Evolutionary conservation across 139 green algal genomes (phyloP).

Genomic region (Mesostigma viride): DNA sequence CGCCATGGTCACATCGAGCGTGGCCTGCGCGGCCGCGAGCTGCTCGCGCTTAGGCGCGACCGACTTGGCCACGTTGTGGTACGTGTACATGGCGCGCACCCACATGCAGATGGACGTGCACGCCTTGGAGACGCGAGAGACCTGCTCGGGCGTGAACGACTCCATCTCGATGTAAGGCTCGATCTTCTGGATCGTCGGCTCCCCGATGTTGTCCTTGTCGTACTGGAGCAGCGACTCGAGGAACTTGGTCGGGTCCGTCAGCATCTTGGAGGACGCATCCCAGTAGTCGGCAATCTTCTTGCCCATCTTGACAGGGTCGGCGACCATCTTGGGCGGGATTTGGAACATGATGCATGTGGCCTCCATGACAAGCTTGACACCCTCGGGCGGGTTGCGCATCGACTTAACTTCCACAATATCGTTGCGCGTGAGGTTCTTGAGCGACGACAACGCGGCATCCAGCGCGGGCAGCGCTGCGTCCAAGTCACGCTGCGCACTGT

Average conservation of each 20-base stretch:
- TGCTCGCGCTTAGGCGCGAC: constrained; percentile 62
- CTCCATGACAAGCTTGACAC: constrained; percentile 69
- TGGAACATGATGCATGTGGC: constrained; percentile 76
- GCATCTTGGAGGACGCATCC: constrained; percentile 59
- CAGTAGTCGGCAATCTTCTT: constrained; percentile 71
- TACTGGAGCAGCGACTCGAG: constrained; percentile 60
- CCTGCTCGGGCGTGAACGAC: constrained; percentile 56
- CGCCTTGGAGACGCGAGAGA: constrained; percentile 65
- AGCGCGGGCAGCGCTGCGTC: constrained; percentile 39
- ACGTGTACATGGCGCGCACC: constrained; percentile 67
- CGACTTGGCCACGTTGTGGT: constrained; percentile 62
- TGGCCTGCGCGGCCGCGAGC: constrained; percentile 35
- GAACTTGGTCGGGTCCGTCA: constrained; percentile 61
- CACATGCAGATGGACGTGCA: constrained; percentile 81
- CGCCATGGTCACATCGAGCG: constrained; percentile 35
- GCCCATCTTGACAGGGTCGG: constrained; percentile 57
- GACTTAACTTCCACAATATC: constrained; percentile 69
- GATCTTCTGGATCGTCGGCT: constrained; percentile 44
- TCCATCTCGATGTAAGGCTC: constrained; percentile 58
- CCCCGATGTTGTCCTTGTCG: constrained; percentile 70
- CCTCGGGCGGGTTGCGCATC: constrained; percentile 53
- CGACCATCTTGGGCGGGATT: constrained; percentile 69
- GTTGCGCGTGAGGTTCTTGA: constrained; percentile 60
- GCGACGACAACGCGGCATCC: constrained; percentile 48
- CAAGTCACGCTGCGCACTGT: constrained; percentile 30